Evolutionary conservation across 371 early-diverging fungal genomes (phyloP).

Genomic region (Chytridium lagenaria): DNA sequence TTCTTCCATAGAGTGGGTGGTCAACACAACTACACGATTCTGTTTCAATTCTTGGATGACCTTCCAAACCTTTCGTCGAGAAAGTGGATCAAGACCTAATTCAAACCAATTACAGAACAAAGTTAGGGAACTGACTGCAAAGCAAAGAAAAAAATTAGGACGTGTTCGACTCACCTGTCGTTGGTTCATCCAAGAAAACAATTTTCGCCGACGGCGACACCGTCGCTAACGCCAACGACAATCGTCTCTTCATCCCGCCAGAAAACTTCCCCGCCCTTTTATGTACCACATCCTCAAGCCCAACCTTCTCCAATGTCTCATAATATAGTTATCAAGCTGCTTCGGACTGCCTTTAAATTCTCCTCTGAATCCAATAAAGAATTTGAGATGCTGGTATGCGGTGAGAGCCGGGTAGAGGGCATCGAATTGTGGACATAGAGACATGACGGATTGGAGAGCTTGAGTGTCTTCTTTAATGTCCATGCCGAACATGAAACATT

Average conservation of each 20-base stretch:
- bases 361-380: constrained; percentile 37
- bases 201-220: constrained; percentile 35
- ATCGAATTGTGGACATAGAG: constrained; percentile 39
- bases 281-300: constrained; percentile 31
- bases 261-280: constrained; percentile 28
- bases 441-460: constrained; percentile 28
- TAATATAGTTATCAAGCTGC: constrained; percentile 34
- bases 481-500: constrained; percentile 42
- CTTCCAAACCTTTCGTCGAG: constrained; percentile 44
- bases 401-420: constrained; percentile 38
- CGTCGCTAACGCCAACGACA: constrained; percentile 42
- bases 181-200: constrained; percentile 47
- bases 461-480: constrained; percentile 35
- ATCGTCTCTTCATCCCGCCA: constrained; percentile 42
- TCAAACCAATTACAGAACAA: too few species aligned
- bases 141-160: neutral
- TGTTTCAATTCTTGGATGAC: constrained; percentile 43
- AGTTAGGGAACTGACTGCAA: too few species aligned
- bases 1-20: constrained; percentile 50
- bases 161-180: constrained; percentile 26
- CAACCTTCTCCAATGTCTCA: constrained; percentile 26
- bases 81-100: constrained; percentile 42
- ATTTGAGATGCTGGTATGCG: constrained; percentile 36
- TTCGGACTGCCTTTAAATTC: constrained; percentile 44
- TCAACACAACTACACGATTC: constrained; percentile 40